Evolutionary conservation across 2,329 filamentous ascomycete species (phyloP).

Genomic region (Nannizzia gypsea): DNA sequence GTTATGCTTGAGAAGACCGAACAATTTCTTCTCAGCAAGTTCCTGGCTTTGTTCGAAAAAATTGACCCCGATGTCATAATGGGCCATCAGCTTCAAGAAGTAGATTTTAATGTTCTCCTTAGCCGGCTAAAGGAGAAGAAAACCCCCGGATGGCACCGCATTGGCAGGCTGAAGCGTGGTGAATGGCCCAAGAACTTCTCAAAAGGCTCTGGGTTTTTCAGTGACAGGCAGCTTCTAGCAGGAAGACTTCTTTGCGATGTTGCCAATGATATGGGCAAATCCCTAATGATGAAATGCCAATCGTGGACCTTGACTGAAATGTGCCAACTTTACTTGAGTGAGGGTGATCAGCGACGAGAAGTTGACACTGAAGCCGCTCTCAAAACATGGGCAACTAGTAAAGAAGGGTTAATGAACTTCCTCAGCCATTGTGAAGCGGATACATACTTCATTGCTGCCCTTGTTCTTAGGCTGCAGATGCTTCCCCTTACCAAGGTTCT

Average conservation of each 20-base stretch:
- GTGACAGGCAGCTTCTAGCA: slow-evolving; percentile 77
- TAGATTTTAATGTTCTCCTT: slow-evolving; percentile 84
- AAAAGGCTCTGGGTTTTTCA: slow-evolving; percentile 79
- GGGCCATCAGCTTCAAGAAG: slow-evolving; percentile 91
- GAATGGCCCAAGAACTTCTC: slow-evolving; percentile 82
- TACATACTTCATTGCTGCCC: slow-evolving; percentile 87
- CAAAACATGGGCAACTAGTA: slow-evolving; percentile 72
- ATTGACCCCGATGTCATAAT: slow-evolving; percentile 89
- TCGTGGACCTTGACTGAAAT: slow-evolving; percentile 98
- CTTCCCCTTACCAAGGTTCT: slow-evolving; percentile 87
- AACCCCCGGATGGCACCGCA: slow-evolving; percentile 85
- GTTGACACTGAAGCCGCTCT: slow-evolving; percentile 80
- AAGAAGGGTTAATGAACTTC: slow-evolving; percentile 83
- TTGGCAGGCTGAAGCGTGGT: slow-evolving; percentile 70
- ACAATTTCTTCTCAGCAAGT: slow-evolving; percentile 71
- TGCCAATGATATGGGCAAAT: slow-evolving; percentile 93
- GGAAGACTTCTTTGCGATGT: slow-evolving; percentile 87
- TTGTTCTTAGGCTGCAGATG: slow-evolving; percentile 82
- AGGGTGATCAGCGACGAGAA: slow-evolving; percentile 62
- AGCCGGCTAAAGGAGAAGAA: slow-evolving; percentile 81
- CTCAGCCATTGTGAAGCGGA: slow-evolving; percentile 88
- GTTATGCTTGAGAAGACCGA: slow-evolving; percentile 77
- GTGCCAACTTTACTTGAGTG: slow-evolving; percentile 77
- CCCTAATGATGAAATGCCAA: slow-evolving; percentile 91
- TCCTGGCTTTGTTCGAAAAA: slow-evolving; percentile 75